A percentile compares a stretch with the other conserved stretches of the same genome.
Evolutionary conservation across 176 grass and related monocot species (phyloP).

Genomic region (Thalia dealbata): DNA sequence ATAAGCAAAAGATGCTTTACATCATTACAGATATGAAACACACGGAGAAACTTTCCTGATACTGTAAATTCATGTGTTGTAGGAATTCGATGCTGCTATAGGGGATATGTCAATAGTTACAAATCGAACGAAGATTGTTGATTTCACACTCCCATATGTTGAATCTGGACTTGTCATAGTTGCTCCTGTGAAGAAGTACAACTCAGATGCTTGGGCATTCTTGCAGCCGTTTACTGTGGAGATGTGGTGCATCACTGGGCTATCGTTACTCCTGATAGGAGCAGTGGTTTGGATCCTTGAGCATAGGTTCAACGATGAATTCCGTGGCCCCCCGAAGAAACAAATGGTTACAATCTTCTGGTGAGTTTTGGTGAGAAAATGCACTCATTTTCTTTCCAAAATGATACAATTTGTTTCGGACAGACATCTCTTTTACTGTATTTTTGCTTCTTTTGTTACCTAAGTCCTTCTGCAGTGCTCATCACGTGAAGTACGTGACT

Average conservation of each 20-base stretch:
- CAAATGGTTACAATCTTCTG: conserved; percentile 4
- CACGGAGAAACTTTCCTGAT: neutral
- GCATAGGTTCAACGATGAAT: conserved; percentile 15
- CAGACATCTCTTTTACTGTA: too few relatives aligned
- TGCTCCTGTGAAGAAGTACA: neutral
- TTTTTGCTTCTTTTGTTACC: too few relatives aligned
- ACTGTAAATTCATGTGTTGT: neutral
- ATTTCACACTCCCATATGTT: conserved; percentile 6
- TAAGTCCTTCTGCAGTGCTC: too few relatives aligned
- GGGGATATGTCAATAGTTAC: conserved; percentile 12
- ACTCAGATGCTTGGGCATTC: conserved; percentile 11
- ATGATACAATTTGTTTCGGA: too few relatives aligned
- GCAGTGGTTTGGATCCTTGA: conserved; percentile 10
- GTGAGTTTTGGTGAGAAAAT: neutral
- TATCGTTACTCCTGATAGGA: neutral
- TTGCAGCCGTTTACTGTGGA: conserved; percentile 11
- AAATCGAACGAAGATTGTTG: conserved; percentile 18
- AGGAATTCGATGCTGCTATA: conserved; percentile 8
- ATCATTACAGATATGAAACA: neutral
- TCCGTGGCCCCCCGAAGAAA: conserved; percentile 8
- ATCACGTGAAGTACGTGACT: too few relatives aligned
- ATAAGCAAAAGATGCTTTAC: neutral
- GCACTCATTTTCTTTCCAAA: neutral
- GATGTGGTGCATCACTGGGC: conserved; percentile 5
- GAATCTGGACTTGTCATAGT: conserved; percentile 7